phyloP scores from a whole-genome alignment of 805 yeast genomes.

The Pichia deserticola region DNA sequence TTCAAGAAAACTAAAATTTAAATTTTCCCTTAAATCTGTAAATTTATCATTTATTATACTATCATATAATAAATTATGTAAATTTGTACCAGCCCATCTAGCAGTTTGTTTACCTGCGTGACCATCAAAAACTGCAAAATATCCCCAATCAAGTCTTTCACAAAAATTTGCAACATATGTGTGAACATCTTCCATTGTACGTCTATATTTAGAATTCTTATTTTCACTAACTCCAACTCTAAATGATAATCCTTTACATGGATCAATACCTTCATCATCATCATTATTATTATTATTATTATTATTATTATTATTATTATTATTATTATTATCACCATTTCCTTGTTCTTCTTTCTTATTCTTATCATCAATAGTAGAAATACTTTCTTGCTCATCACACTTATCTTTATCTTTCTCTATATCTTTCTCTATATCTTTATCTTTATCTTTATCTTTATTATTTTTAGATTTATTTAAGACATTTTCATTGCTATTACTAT shows the following conservation, averaged over 20 bases:
- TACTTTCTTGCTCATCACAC: neutral
- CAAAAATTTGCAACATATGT: slow-evolving; percentile 88
- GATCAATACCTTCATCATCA: slow-evolving; percentile 20
- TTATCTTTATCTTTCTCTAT: slow-evolving; percentile 2
- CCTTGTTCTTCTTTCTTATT: no score
- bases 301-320: no score
- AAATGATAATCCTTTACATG: slow-evolving; percentile 58
- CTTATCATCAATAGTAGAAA: no score
- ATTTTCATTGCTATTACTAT: no score
- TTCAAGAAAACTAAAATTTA: slow-evolving; percentile 61
- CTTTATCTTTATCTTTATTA: no score
- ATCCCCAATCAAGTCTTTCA: slow-evolving; percentile 88
- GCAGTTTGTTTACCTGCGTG: slow-evolving; percentile 95
- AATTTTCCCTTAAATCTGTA: slow-evolving; percentile 53
- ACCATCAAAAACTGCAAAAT: slow-evolving; percentile 93
- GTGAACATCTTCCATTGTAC: slow-evolving; percentile 95
- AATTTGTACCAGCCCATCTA: slow-evolving; percentile 85
- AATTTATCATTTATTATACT: slow-evolving; percentile 41
- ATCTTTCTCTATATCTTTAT: slow-evolving; percentile 1
- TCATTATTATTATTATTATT: no score
- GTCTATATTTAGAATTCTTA: slow-evolving; percentile 69
- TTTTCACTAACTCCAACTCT: slow-evolving; percentile 90
- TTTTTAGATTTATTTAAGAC: no score
- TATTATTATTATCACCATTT: no score
- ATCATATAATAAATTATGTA: slow-evolving; percentile 63